Base-by-base conservation (phyloP, 371 early-diverging fungal species). In the Mortierella sp. region DNA sequence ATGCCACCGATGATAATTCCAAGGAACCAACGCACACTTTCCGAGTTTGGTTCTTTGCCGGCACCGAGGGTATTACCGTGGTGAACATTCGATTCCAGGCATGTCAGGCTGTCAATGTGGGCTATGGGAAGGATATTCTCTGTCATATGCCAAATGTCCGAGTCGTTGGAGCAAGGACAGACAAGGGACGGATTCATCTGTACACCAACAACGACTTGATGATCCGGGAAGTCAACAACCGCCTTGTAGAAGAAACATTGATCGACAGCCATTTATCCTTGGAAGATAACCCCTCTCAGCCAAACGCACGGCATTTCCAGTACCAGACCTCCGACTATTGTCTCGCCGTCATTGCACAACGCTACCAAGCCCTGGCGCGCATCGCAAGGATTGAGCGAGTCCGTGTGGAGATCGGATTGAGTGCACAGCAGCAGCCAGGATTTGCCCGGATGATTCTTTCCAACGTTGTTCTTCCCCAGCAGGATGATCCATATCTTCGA, bases 331-430 rank as follows among this genome's bases (percentile, higher is more conserved):
- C 70, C 0, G 81, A 78, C 55, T 81, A 84, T 54, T 50, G 65
- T 31, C 80, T 85, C 8, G 55, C 75, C 11, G 82, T 85, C 7
- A 45, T 75, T 34, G 82, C 57, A 5, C 82, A 82, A 26, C 82
- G 78, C 10, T 85, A 82, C 31, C 82, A 82, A 34, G 74, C 82
- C 7, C 34, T 85, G 31, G 60, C 82, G 16, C 76, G 86, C 26
- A 85, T 85, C 38, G 86, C 82, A 24, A 76, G 86, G 73, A 85
- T 85, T n/a, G 86, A 85, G 42, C 73, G 80, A 19, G 70, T 85
- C 31, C 79, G 76, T 1, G 86, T 72, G 0, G 82, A 85, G n/a
- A 74, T 85, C 50, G 86, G 86, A 1, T 70, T 85, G 28, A 76
- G 82, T 28, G 70, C 75, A 14, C 76, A 70, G 42, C 80, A 76